Percentiles rank a stretch among this genome's conserved stretches.
These are phyloP conservation scores for Viridothelium virens DNA, from an alignment of 495 filamentous ascomycete genomes.

Conservation along the genomic window DNA sequence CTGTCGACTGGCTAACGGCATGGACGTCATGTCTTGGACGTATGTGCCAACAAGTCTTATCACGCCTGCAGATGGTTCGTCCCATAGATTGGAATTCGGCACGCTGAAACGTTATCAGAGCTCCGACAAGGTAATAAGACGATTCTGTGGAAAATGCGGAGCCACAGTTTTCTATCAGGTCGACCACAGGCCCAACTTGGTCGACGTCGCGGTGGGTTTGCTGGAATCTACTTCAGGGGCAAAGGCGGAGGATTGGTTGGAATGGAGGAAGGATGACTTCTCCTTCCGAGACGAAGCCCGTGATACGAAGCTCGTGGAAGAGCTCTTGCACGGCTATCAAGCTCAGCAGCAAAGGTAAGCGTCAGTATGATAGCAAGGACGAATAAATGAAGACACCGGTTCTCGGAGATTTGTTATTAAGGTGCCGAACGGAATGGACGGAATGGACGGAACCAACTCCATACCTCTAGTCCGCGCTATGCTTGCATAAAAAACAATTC, in stretches of 20 bases:
- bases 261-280: constrained; percentile 52
- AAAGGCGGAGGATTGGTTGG: constrained; percentile 51
- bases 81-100: constrained; percentile 37
- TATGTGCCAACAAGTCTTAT: constrained; percentile 60
- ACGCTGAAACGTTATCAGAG: constrained; percentile 49
- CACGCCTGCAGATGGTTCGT: constrained; percentile 31
- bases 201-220: constrained; percentile 46
- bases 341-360: not conserved
- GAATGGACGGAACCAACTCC: too few relatives aligned
- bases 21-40: constrained; percentile 61
- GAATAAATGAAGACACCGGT: too few relatives aligned
- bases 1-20: constrained; percentile 55
- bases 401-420: too few relatives aligned
- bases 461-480: not conserved
- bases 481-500: not conserved
- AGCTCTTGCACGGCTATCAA: constrained; percentile 1
- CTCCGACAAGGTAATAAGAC: constrained; percentile 47
- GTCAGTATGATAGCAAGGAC: not conserved
- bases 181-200: constrained; percentile 46
- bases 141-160: constrained; percentile 58
- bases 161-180: constrained; percentile 63
- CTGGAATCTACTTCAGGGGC: constrained; percentile 46
- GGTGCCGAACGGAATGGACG: too few relatives aligned
- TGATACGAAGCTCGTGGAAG: not conserved
- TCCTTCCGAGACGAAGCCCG: constrained; percentile 55